Conservation (phyloP, 176 grass and related monocot species). For the maize (Zea mays) region DNA sequence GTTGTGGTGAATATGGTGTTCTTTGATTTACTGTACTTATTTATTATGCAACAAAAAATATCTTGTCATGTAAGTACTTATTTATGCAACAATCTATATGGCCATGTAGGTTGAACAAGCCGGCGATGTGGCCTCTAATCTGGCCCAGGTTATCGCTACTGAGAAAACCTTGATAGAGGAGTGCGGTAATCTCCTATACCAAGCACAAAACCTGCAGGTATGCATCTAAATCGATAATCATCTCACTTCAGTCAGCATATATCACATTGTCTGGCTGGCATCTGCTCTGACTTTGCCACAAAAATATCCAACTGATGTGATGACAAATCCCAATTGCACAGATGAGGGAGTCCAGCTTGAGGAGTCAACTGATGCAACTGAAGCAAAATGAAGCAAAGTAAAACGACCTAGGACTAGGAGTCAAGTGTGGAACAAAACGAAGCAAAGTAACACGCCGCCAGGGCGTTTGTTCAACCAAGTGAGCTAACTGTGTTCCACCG, state of each 20-base stretch:
- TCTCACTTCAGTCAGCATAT: neutral
- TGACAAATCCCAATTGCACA: slow-evolving; percentile 30
- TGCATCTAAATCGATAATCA: slow-evolving; percentile 11
- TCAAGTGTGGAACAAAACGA: no score
- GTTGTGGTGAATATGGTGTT: neutral
- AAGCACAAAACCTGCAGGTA: slow-evolving; percentile 77
- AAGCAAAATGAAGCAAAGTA: slow-evolving; percentile 37
- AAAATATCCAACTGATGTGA: slow-evolving; percentile 14
- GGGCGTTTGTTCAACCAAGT: slow-evolving; percentile 1
- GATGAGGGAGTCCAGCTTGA: slow-evolving; percentile 79
- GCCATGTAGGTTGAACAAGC: slow-evolving; percentile 56
- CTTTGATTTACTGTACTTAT: neutral
- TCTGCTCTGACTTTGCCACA: neutral
- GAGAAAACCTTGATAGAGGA: slow-evolving; percentile 68
- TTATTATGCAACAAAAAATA: neutral
- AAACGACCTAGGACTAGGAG: no score
- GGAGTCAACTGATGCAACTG: slow-evolving; percentile 58
- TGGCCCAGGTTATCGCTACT: slow-evolving; percentile 51
- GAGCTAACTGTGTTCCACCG: slow-evolving; percentile 30
- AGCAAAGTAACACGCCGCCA: no score
- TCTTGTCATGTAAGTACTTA: neutral
- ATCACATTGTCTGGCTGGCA: neutral
- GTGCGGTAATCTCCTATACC: slow-evolving; percentile 74
- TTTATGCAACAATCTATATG: neutral
- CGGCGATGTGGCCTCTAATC: slow-evolving; percentile 43